Conservation (phyloP, 1,139 yeast genomes). For the Scheffersomyces parashehatae region DNA sequence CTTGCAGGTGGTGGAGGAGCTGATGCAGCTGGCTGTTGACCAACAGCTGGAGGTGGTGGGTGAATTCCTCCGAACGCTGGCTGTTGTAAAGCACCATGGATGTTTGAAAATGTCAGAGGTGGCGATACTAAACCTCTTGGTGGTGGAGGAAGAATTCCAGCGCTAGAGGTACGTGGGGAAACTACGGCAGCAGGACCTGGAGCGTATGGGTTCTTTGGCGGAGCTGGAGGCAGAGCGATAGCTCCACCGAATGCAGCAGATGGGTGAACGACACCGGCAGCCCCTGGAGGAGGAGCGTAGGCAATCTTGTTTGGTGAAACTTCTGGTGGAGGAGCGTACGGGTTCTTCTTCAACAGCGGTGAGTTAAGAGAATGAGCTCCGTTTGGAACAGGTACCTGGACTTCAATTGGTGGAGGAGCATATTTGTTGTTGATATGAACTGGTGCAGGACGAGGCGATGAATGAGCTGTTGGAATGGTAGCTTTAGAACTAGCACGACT, state of each 20-base stretch:
- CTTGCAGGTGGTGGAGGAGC: conserved; percentile 18
- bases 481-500: conserved; percentile 31
- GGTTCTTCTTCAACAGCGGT: conserved; percentile 18
- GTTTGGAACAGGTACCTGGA: conserved; percentile 3
- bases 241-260: conserved; percentile 13
- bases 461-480: conserved; percentile 15
- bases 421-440: conserved; percentile 32
- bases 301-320: conserved; percentile 5
- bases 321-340: conserved; percentile 17
- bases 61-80: conserved; percentile 11
- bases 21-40: conserved; percentile 13
- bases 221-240: conserved; percentile 15
- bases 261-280: conserved; percentile 6
- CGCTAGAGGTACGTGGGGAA: conserved; percentile 8
- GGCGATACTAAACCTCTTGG: conserved; percentile 16
- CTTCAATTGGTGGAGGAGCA: conserved; percentile 35
- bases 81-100: conserved; percentile 10
- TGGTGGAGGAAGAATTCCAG: conserved; percentile 15
- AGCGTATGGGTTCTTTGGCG: conserved; percentile 43
- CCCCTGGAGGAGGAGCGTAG: conserved; percentile 3
- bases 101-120: conserved; percentile 9
- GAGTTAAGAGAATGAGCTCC: conserved; percentile 3
- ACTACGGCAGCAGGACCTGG: conserved; percentile 25
- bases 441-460: conserved; percentile 18
- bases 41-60: conserved; percentile 12